Base-by-base conservation (phyloP, 2,329 filamentous ascomycete species). In the Daldinia eschscholtzii region DNA sequence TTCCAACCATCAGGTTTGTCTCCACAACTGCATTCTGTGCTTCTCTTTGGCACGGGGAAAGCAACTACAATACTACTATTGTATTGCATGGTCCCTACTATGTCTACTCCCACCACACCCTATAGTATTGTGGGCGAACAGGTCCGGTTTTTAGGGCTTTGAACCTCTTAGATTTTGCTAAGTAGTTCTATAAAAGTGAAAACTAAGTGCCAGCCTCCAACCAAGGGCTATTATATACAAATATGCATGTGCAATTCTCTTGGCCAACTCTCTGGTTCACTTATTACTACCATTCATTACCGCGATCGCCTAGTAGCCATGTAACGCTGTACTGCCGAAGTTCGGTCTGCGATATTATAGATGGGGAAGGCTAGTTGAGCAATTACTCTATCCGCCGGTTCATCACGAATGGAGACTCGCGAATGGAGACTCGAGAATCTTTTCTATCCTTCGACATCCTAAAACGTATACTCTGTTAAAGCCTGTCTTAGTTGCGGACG, bases 1-100 rank as follows among this genome's bases (percentile, higher is more conserved):
- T 63, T 67, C 67, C 64, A 61, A 52, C 61, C 33, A 60, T 69
- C 67, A 71, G 64, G 67, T 61, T 66, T 53, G 53, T 52, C 61
- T 35, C 67, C 64, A 57, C 61, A 70, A 23, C 58, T 66, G 61
- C 65, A 20, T 59, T 64, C 52, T 61, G 58, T 30, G 33, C 55
- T 44, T 44, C 46, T 60, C 42, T 65, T 57, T 63, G 59, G 59
- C 56, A 68, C 59, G 59, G 68, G 62, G 65, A 65, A 57, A 66
- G 15, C 46, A 56, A 57, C 23, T n/a, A 30, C 18, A 41, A 71
- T 71, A 28, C 56, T 64, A 70, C 69, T 41, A 48, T 71, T 5
- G 58, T 52, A 65, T 61, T 63, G 66, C 66, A 70, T 69, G 20
- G 41, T 60, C 50, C 61, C 30, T 60, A 63, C 55, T 53, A 48